phyloP scores from a whole-genome alignment of 345 rosid genomes.

The Cardamine resedifolia region DNA sequence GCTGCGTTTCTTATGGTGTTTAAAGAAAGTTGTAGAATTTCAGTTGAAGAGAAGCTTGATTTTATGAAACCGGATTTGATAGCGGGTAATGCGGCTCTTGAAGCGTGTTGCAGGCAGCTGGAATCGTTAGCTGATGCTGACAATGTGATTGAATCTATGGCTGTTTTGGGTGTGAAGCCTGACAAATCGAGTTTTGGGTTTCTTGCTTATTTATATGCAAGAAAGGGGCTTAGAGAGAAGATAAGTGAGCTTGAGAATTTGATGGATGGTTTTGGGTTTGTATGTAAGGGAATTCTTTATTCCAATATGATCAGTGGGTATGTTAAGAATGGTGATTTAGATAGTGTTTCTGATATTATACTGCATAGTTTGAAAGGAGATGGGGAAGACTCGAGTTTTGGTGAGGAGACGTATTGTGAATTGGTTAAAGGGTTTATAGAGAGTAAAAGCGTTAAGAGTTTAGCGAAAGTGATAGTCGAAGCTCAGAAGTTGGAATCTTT shows the following conservation, averaged over 20 bases:
- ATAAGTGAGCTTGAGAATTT: slow-evolving; percentile 59
- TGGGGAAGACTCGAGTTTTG: slow-evolving; percentile 40
- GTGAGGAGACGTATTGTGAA: slow-evolving; percentile 58
- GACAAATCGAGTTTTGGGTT: slow-evolving; percentile 72
- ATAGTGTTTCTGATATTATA: slow-evolving; percentile 48
- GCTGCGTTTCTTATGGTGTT: slow-evolving; percentile 62
- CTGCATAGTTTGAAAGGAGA: slow-evolving; percentile 43
- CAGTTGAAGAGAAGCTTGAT: slow-evolving; percentile 70
- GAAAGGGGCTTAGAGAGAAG: slow-evolving; percentile 66
- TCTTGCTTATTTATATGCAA: slow-evolving; percentile 84
- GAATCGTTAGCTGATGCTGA: slow-evolving; percentile 71
- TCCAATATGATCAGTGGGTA: slow-evolving; percentile 69
- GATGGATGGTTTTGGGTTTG: slow-evolving; percentile 63
- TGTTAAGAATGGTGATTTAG: slow-evolving; percentile 62
- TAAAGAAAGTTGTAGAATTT: slow-evolving; percentile 66
- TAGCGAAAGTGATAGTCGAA: slow-evolving; percentile 66
- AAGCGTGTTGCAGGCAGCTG: slow-evolving; percentile 60
- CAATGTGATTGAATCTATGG: slow-evolving; percentile 61
- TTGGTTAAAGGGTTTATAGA: slow-evolving; percentile 69
- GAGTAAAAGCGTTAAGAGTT: slow-evolving; percentile 56
- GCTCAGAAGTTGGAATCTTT: slow-evolving; percentile 69
- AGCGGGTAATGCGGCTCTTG: slow-evolving; percentile 76
- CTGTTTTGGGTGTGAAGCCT: slow-evolving; percentile 71
- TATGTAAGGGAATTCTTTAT: slow-evolving; percentile 41
- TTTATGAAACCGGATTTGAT: slow-evolving; percentile 69